These are phyloP conservation scores for Tricholoma sp. DNA, from an alignment of 768 basidiomycete genomes.

Conservation along the genomic window DNA sequence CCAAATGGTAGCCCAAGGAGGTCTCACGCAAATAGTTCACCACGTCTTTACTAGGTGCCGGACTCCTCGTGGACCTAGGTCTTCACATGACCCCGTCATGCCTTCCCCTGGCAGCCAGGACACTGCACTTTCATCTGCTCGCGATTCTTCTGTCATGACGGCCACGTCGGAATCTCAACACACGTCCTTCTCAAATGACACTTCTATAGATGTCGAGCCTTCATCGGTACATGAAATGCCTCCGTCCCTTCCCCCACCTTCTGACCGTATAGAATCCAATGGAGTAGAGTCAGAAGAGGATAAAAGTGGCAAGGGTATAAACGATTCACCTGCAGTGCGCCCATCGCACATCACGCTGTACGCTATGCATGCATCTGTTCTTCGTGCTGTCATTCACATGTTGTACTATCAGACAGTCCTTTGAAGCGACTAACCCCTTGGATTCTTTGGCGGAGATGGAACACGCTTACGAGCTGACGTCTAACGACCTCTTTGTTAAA, in stretches of 20 bases:
- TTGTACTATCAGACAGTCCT: conserved; percentile 25
- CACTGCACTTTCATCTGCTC: conserved; percentile 11
- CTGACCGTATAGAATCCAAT: conserved; percentile 1
- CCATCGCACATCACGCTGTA: conserved; percentile 13
- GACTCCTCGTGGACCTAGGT: conserved; percentile 23
- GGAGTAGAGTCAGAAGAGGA: not conserved
- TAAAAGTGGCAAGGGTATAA: not conserved
- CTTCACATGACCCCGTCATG: conserved; percentile 12
- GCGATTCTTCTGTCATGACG: conserved; percentile 6
- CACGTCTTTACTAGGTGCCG: conserved; percentile 88
- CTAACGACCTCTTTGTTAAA: conserved; percentile 91
- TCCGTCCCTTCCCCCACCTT: conserved; percentile 4
- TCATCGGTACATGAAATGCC: not conserved
- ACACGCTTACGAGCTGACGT: conserved; percentile 46
- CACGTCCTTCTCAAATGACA: not conserved
- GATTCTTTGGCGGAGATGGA: conserved; percentile 29
- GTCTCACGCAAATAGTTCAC: conserved; percentile 96
- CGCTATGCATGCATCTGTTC: not conserved
- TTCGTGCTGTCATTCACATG: not conserved
- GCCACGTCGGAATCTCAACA: conserved; percentile 9
- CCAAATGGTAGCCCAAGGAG: conserved; percentile 97
- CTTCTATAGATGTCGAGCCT: not conserved
- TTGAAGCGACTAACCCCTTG: conserved; percentile 29
- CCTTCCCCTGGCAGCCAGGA: conserved; percentile 15
- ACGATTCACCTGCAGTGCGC: not conserved